phyloP scores from a whole-genome alignment of 2,329 filamentous ascomycete species.

The Fusarium longipes region DNA sequence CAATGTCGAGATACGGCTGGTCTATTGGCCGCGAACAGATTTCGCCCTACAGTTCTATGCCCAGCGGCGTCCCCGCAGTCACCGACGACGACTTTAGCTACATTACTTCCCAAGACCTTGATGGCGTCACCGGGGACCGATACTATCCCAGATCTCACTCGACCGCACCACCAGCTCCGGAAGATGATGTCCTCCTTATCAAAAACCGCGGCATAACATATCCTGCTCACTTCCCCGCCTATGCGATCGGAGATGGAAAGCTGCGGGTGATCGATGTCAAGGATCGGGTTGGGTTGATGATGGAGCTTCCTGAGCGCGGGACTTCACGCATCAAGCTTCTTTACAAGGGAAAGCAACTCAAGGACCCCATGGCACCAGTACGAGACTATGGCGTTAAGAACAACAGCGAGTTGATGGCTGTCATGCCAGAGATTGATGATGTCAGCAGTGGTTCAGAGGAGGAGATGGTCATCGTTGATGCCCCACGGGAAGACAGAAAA shows the following conservation, averaged over 20 bases:
- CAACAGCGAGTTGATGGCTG: conserved; percentile 67
- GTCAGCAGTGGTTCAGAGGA: conserved; percentile 56
- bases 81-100: conserved; percentile 84
- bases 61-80: conserved; percentile 68
- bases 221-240: conserved; percentile 78
- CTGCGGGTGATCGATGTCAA: conserved; percentile 74
- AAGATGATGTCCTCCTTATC: conserved; percentile 78
- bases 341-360: conserved; percentile 78
- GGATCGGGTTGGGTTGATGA: conserved; percentile 73
- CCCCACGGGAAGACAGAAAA: conserved; percentile 50
- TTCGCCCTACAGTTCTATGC: conserved; percentile 63
- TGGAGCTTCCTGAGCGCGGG: conserved; percentile 68
- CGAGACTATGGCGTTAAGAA: conserved; percentile 72
- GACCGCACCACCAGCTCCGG: conserved; percentile 53
- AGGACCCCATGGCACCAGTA: conserved; percentile 68
- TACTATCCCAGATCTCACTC: conserved; percentile 57
- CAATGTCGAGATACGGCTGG: conserved; percentile 68
- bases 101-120: conserved; percentile 81
- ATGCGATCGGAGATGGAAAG: conserved; percentile 79
- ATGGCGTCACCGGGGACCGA: conserved; percentile 55
- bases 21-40: conserved; percentile 58
- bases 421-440: conserved; percentile 55
- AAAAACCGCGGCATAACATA: conserved; percentile 75
- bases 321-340: conserved; percentile 71
- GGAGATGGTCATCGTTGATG: conserved; percentile 60